Conservation (phyloP, 148 eudicot species). For the Vaccinium darrowii region DNA sequence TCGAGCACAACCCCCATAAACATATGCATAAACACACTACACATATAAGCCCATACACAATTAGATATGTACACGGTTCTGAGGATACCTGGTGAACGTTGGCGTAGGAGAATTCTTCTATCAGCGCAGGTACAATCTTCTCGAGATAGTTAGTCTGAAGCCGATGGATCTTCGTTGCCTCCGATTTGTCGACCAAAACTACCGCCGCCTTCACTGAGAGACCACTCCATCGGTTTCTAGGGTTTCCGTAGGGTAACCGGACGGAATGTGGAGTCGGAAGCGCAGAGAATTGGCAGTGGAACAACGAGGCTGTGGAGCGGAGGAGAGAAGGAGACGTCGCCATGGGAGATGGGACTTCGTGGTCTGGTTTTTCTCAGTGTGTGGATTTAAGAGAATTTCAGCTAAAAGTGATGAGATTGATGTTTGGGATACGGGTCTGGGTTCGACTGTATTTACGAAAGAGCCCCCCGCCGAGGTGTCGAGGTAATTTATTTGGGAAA, state of each 20-base stretch:
- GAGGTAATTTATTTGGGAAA: no score
- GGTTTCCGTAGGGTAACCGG: slow-evolving; percentile 27
- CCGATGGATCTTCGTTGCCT: slow-evolving; percentile 57
- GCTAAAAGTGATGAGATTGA: background rate
- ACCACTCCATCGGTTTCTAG: slow-evolving; percentile 19
- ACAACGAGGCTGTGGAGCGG: slow-evolving; percentile 60
- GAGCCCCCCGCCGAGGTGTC: background rate
- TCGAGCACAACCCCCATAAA: background rate
- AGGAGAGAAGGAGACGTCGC: slow-evolving; percentile 61
- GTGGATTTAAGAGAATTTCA: background rate
- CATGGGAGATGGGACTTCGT: slow-evolving; percentile 32
- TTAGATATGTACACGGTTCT: no score
- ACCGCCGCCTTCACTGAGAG: slow-evolving; percentile 51
- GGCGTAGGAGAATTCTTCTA: slow-evolving; percentile 77
- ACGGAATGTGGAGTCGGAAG: slow-evolving; percentile 18
- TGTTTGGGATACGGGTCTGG: background rate
- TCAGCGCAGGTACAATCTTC: slow-evolving; percentile 72
- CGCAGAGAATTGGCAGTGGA: slow-evolving; percentile 45
- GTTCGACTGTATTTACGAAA: background rate
- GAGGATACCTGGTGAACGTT: slow-evolving; percentile 69
- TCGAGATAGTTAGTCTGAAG: slow-evolving; percentile 54
- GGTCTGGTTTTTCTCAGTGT: background rate
- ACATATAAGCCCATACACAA: background rate
- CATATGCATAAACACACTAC: background rate
- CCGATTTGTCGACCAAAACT: slow-evolving; percentile 68